Base-by-base conservation (phyloP, 805 yeast species). In the Nadsonia fulvescens region DNA sequence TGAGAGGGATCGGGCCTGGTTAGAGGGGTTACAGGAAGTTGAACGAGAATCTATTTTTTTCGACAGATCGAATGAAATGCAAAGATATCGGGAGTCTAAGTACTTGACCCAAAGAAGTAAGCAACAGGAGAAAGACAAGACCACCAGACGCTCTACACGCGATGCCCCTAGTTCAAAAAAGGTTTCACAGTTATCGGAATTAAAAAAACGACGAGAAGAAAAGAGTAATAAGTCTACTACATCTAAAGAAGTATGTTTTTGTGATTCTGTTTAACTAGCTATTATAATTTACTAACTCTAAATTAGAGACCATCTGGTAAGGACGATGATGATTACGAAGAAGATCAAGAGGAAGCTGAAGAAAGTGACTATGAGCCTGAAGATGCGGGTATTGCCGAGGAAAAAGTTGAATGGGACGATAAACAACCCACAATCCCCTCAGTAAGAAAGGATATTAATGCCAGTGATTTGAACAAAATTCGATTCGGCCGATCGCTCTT, bases 21-120 rank as follows among this genome's bases (percentile, higher is more conserved):
- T 77, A 42, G 70, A 61, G 24, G 46, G 58, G 1, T 63, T 89
- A 70, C 92, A 86, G 30, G 98, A 89, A 57, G 67, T 89, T 48
- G 78, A 78, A 42, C 74, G 96, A 43, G 98, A 89, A 56, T 72
- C 76, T 39, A 67, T 82, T 30, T 62, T 89, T 30, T 89, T 79
- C 40, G 96, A 86, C 30, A 78, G 99, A 51, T 67, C 79, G 6
- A 94, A 82, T 51, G 91, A 78, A 34, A 66, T 79, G 70, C 93
- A 86, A 49, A 70, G 76, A 37, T 83, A 61, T 51, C 71, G 77
- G 32, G 96, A 89, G 53, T 69, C 81, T 44, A 66, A 66, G 46
- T 71, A 75, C 40, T 67, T 91, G 41, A 81, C 77, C 15, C 73
- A 79, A 45, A 74, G 96, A 51, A 74, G 79, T 29, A 53, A 58